Evolutionary conservation across 495 filamentous ascomycete species (phyloP).

Genomic region (Daldinia grandis): DNA sequence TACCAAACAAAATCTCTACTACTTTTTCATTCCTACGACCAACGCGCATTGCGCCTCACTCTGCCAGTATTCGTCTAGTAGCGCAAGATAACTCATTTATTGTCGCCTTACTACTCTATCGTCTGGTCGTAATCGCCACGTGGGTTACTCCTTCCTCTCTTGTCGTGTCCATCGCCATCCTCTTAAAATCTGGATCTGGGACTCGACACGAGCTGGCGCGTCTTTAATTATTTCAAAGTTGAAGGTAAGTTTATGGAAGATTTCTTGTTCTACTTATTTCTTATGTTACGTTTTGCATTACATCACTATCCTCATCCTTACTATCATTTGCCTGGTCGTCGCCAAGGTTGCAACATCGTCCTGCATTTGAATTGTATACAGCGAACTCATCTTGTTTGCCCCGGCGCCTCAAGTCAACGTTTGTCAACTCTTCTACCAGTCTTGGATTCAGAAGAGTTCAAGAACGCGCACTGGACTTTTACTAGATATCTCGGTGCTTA

Average conservation of each 20-base stretch:
- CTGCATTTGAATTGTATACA: neutral
- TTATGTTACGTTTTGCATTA: neutral
- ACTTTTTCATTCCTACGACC: neutral
- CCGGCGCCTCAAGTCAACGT: neutral
- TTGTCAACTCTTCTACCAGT: neutral
- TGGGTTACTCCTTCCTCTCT: neutral
- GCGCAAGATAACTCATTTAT: neutral
- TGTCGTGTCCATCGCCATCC: neutral
- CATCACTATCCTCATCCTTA: neutral
- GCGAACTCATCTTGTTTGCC: neutral
- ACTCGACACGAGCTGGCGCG: conserved; percentile 15
- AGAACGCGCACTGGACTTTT: neutral
- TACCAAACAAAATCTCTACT: conserved; percentile 29
- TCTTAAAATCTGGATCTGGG: neutral
- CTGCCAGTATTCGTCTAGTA: neutral
- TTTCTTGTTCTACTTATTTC: neutral
- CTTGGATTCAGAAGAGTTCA: neutral
- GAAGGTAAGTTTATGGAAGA: conserved; percentile 21
- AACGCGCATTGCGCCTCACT: conserved; percentile 1
- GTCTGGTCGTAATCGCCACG: neutral
- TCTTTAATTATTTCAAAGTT: conserved; percentile 15
- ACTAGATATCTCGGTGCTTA: neutral
- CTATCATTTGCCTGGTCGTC: neutral
- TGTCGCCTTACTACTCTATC: conserved; percentile 1
- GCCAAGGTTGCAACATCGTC: neutral